Base-by-base conservation (phyloP, 257 asterid species). In the Rhazya stricta region DNA sequence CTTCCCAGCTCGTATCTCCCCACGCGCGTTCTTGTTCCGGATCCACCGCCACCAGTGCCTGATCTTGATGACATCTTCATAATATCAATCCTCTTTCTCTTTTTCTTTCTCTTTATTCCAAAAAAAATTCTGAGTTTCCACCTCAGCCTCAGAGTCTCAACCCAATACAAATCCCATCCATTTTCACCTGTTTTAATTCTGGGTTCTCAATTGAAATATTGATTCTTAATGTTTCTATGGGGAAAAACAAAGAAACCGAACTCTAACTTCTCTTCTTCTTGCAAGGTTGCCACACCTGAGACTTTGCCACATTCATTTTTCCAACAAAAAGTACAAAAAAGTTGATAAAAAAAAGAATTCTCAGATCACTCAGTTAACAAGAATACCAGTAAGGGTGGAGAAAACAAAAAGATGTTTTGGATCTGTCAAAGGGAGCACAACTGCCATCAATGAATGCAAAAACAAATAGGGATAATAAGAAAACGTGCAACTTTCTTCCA, bases 261-360 rank as follows among this genome's bases (percentile, higher is more conserved):
- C 69, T 36, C 84, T 86, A 90, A 62, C 85, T 60, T 84, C 94
- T 88, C 92, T 92, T 92, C 94, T 92, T 92, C 83, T 92, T 92
- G 78, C 97, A 91, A 78, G 97, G 98, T 68, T 92, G 98, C 98
- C 98, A 92, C 56, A 92, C 96, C 78, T 89, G 98, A 61, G 97
- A 90, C 92, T 92, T 92, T 6, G 71, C 80, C 54, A 86, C 79
- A 79, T 62, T 91, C 98, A 89, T 90, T 79, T 84, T 82, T 72
- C 78, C 77, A 62, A 74, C 58, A 30, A 39, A 18, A 62, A 16
- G 19, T 4, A 32, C 19, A 9, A 54, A n/a, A 36, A 23, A 30
- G 0, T 3, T 50, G 16, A 70, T 2, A 9, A 50, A 34, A 19
- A n/a, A 46, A 53, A 50, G 2, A 4, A 68, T 27, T 32, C 25